Evolutionary conservation across 305 asterid species (phyloP).

Genomic region (Fraxinus dipetala): DNA sequence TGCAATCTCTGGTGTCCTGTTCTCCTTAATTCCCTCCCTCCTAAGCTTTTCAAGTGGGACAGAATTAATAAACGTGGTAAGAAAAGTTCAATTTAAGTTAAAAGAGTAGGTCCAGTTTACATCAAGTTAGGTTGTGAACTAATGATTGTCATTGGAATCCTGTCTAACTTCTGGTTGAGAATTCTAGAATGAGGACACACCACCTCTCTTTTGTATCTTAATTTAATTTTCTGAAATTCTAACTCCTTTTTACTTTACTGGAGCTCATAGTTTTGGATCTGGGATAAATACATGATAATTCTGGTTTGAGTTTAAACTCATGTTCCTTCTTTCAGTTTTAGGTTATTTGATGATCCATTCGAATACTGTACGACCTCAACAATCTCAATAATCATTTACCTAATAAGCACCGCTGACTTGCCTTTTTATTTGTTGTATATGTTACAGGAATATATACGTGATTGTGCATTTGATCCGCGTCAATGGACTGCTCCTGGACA

Average conservation of each 20-base stretch:
- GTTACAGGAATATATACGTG: constrained; percentile 67
- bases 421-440: constrained; percentile 16
- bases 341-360: background rate
- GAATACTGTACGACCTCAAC: background rate
- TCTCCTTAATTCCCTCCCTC: background rate
- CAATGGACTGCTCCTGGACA: constrained; percentile 97
- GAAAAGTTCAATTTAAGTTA: background rate
- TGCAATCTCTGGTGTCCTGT: background rate
- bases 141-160: background rate
- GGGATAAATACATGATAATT: background rate
- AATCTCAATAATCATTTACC: background rate
- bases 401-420: background rate
- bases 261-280: background rate
- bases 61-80: background rate
- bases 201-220: background rate
- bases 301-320: background rate
- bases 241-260: background rate
- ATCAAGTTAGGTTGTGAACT: background rate
- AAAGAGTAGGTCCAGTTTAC: background rate
- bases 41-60: background rate
- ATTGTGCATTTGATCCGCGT: constrained; percentile 74
- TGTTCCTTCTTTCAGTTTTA: background rate
- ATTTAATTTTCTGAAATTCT: background rate
- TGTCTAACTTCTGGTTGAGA: background rate
- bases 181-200: background rate